Evolutionary conservation across 2,329 filamentous ascomycete genomes (phyloP), one percentile per base, ranked within the genome.

Genomic region (Chrysoporthe puriensis): DNA sequence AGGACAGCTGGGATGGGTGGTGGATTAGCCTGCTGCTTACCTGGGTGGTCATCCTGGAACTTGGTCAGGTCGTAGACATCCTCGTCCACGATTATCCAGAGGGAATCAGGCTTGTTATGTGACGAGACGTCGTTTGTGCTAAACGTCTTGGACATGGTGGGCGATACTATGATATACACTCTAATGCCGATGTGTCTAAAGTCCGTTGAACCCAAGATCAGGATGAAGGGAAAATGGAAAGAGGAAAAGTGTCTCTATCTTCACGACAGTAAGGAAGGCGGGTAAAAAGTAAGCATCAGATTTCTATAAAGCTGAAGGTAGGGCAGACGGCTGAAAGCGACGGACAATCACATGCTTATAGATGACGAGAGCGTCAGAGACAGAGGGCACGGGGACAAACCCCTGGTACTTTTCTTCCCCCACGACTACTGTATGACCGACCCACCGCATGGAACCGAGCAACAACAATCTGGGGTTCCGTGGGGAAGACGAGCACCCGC

Each of bases 41-140:
- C 93, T 78, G 92, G 92, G 79, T 95, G 92, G 72, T 94, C 91
- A 69, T 94, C 90, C 78, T 93, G 91, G 79, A 95, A 95, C 76
- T 90, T 94, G 74, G 94, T 97, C 74, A 98, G 79, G 77, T 99
- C 95, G 80, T 97, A 98, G 73, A 98, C 95, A 80, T 98, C 95
- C 75, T 94, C 91, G 73, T 98, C 95, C 73, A 98, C 89, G 72
- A 96, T 88, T 76, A 98, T 92, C 88, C 90, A 98, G 70, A 97
- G 85, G 77, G 90, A 90, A 76, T 93, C 89, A 58, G 90, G 80
- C 83, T 95, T 97, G 85, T 93, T 97, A 81, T 98, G 94, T 81
- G 91, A 89, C 77, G 94, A 90, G 71, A 99, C 95, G 78, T 97
- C 94, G 83, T 87, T 87, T 72, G 89, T 85, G 65, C 90, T 91